Evolutionary conservation across 345 rosid species (phyloP).

Genomic region (Geranium brycei): DNA sequence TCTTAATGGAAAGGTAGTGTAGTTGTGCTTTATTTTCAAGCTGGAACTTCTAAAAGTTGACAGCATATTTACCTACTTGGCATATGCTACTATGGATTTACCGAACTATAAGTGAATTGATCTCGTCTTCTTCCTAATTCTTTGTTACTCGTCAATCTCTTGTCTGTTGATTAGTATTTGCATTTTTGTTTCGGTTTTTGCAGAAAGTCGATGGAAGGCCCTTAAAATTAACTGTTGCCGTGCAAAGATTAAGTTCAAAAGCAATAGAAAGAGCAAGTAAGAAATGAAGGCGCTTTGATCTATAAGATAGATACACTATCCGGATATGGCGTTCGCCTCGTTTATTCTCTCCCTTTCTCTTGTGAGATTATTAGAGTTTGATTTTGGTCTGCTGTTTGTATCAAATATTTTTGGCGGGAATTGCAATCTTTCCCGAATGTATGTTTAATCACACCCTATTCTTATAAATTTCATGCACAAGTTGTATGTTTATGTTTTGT

Average conservation of each 20-base stretch:
- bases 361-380: too few species aligned
- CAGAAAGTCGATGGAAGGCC: conserved; percentile 43
- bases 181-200: conserved; percentile 9
- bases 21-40: neutral
- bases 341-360: neutral
- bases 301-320: neutral
- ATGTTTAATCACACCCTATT: too few species aligned
- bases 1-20: conserved; percentile 76
- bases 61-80: too few species aligned
- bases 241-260: conserved; percentile 20
- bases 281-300: conserved; percentile 1
- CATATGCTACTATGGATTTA: too few species aligned
- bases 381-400: too few species aligned
- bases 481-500: too few species aligned
- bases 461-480: too few species aligned
- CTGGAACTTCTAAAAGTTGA: too few species aligned
- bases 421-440: too few species aligned
- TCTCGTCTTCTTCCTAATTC: neutral
- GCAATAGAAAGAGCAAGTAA: neutral
- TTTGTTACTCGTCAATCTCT: neutral
- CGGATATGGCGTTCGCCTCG: neutral
- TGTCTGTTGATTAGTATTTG: conserved; percentile 1
- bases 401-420: too few species aligned
- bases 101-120: too few species aligned
- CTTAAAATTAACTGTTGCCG: conserved; percentile 33